Evolutionary conservation across 306 rosid species (phyloP).

Genomic region (Trifolium repens): DNA sequence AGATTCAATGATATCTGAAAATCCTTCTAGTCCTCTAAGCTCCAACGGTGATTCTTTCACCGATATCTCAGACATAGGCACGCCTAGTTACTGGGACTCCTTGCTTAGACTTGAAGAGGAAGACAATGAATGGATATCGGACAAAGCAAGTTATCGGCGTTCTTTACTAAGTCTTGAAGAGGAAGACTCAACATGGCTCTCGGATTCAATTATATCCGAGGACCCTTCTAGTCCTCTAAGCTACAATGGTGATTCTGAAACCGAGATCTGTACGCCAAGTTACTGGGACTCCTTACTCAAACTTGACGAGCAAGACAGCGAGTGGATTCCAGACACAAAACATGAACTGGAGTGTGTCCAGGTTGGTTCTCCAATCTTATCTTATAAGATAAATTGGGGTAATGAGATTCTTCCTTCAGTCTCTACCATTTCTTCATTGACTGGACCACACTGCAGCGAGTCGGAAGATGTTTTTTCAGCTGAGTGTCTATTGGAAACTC

Average conservation of each 20-base stretch:
- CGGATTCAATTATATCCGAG: conserved; percentile 36
- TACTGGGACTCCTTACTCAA: conserved; percentile 45
- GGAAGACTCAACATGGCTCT: conserved; percentile 50
- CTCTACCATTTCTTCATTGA: conserved; percentile 22
- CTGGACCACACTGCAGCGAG: not conserved
- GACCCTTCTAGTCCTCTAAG: conserved; percentile 38
- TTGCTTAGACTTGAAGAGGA: conserved; percentile 50
- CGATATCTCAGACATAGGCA: conserved; percentile 31
- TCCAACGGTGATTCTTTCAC: conserved; percentile 34
- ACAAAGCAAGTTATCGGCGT: conserved; percentile 35
- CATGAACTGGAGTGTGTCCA: conserved; percentile 5
- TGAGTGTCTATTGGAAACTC: conserved; percentile 32
- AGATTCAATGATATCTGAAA: conserved; percentile 32
- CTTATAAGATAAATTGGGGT: conserved; percentile 25
- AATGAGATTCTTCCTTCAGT: conserved; percentile 19
- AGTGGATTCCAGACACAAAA: conserved; percentile 37
- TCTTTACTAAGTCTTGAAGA: conserved; percentile 49
- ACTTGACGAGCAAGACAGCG: conserved; percentile 46
- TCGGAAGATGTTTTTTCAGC: conserved; percentile 14
- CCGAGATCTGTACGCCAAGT: conserved; percentile 30
- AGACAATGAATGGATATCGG: conserved; percentile 41
- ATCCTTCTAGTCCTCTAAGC: conserved; percentile 40
- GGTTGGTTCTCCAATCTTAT: conserved; percentile 37
- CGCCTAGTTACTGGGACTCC: conserved; percentile 40
- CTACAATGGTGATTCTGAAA: conserved; percentile 35